Percentiles rank a stretch among this genome's conserved stretches.
Conservation (phyloP, 1,284 basidiomycete genomes). For the Sporisorium graminicola region DNA sequence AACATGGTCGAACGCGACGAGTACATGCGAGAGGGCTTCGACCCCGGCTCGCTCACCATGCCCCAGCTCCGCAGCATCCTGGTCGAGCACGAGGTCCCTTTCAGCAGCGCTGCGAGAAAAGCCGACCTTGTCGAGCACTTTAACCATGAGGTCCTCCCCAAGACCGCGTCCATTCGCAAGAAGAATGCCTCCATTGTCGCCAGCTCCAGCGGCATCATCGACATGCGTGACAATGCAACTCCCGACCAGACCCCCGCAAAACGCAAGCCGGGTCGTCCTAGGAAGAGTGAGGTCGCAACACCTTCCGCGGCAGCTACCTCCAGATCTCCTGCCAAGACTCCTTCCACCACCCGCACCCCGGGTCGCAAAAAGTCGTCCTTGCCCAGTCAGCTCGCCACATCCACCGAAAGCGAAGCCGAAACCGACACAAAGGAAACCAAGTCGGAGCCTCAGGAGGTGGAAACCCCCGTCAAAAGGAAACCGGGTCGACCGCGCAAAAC, state of each 20-base stretch:
- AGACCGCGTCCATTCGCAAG: conserved; percentile 67
- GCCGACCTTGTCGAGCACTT: conserved; percentile 85
- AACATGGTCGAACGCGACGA: conserved; percentile 50
- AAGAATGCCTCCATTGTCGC: conserved; percentile 75
- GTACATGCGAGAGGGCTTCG: conserved; percentile 88
- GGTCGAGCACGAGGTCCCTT: conserved; percentile 82
- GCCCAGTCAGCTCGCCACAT: conserved; percentile 15
- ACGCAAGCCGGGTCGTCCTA: conserved; percentile 42
- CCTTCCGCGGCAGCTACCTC: conserved; percentile 9
- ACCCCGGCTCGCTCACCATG: conserved; percentile 82
- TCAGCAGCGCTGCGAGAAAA: conserved; percentile 85
- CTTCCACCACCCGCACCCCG: conserved; percentile 19
- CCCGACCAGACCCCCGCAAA: conserved; percentile 41
- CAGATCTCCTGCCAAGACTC: conserved; percentile 17
- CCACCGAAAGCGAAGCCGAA: conserved; percentile 30
- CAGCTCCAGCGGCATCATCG: conserved; percentile 70
- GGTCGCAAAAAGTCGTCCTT: conserved; percentile 39
- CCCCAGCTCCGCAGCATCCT: conserved; percentile 84
- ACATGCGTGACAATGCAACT: conserved; percentile 60
- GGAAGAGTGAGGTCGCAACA: conserved; percentile 42
- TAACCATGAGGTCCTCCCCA: conserved; percentile 72
- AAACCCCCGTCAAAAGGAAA: conserved; percentile 29
- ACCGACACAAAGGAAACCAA: conserved; percentile 10
- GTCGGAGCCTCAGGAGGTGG: conserved; percentile 3
- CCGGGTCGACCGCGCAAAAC: conserved; percentile 43